phyloP scores from a whole-genome alignment of 2,329 filamentous ascomycete species.

The Paecilomyces niveus region DNA sequence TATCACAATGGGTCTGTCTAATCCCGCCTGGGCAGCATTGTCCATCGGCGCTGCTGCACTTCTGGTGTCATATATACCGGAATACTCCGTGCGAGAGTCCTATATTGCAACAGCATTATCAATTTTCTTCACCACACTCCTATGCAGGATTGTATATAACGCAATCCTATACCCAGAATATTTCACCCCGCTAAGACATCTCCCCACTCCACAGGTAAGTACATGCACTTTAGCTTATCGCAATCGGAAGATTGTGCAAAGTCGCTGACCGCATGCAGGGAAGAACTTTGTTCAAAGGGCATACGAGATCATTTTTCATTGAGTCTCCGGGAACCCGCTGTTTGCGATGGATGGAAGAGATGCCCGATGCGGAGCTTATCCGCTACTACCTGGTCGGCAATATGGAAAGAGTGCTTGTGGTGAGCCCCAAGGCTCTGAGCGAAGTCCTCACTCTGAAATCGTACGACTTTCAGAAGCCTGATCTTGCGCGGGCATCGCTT shows the following conservation, averaged over 20 bases:
- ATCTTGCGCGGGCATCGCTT: constrained; percentile 35
- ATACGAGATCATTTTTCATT: constrained; percentile 29
- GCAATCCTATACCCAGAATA: constrained; percentile 52
- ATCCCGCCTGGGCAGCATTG: not conserved
- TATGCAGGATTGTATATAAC: constrained; percentile 20
- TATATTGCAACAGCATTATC: constrained; percentile 15
- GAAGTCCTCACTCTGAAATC: constrained; percentile 63
- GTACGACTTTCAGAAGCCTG: constrained; percentile 64
- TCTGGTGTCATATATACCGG: constrained; percentile 14
- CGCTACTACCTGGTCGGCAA: constrained; percentile 59
- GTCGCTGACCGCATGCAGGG: constrained; percentile 16
- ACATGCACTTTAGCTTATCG: not conserved
- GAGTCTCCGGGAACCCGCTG: constrained; percentile 34
- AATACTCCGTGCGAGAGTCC: constrained; percentile 23
- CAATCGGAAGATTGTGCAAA: not conserved
- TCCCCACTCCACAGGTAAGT: constrained; percentile 47
- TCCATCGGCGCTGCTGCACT: not conserved
- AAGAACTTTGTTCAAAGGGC: constrained; percentile 41
- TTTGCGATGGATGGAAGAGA: constrained; percentile 46
- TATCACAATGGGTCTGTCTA: not conserved
- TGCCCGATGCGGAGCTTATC: constrained; percentile 63
- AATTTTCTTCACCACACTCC: constrained; percentile 14
- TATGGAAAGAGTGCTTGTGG: constrained; percentile 55
- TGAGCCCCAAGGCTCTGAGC: constrained; percentile 57
- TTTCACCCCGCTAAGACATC: constrained; percentile 51